Conservation (phyloP, 208 protist species). For the Trypanosoma melophagium region DNA sequence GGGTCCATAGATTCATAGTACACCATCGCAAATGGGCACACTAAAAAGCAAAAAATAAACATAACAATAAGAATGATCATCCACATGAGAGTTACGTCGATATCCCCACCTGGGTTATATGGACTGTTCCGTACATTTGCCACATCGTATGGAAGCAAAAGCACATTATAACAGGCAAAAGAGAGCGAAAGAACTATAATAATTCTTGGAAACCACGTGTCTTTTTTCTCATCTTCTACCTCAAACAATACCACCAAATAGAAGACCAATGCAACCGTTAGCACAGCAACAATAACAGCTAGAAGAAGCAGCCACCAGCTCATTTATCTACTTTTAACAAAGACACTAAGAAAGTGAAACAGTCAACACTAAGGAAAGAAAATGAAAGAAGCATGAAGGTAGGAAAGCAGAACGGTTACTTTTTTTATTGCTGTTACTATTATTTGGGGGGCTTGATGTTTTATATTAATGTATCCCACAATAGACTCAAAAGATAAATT, state of each 20-base stretch:
- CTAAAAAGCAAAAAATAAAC: slow-evolving; percentile 48
- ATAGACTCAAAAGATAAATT: too few relatives aligned
- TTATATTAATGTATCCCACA: too few relatives aligned
- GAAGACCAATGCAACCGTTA: slow-evolving; percentile 49
- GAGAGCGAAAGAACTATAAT: slow-evolving; percentile 51
- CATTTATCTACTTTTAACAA: slow-evolving; percentile 4
- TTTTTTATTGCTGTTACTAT: background rate
- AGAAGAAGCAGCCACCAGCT: slow-evolving; percentile 54
- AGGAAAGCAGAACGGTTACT: background rate
- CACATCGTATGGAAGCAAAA: slow-evolving; percentile 93
- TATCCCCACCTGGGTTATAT: slow-evolving; percentile 28
- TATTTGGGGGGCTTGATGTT: too few relatives aligned
- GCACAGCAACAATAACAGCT: slow-evolving; percentile 44
- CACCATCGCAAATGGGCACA: slow-evolving; percentile 86
- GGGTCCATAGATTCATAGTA: slow-evolving; percentile 89
- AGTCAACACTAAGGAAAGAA: background rate
- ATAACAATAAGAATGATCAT: slow-evolving; percentile 49
- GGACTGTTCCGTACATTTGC: slow-evolving; percentile 46
- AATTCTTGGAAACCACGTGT: slow-evolving; percentile 51
- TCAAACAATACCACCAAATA: slow-evolving; percentile 55
- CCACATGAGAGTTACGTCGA: slow-evolving; percentile 59
- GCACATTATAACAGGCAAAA: slow-evolving; percentile 71
- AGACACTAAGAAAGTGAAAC: background rate
- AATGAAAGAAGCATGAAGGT: background rate
- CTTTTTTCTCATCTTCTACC: slow-evolving; percentile 62